A percentile compares a stretch with the other conserved stretches of the same genome.
Evolutionary conservation across 345 rosid species (phyloP).

Genomic region (Euphorbia pulcherrima): DNA sequence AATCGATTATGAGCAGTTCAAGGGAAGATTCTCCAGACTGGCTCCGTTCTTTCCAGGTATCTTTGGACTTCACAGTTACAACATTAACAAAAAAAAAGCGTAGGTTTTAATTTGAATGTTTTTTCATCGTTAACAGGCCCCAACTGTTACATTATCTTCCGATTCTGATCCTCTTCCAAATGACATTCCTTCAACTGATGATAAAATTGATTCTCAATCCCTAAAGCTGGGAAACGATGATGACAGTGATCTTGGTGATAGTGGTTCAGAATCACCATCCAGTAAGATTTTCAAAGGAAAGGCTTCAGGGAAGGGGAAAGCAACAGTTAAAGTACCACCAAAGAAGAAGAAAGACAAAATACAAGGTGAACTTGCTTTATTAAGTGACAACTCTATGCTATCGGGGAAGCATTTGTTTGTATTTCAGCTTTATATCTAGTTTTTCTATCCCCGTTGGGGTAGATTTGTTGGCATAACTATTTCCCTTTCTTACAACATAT

Average conservation of each 20-base stretch:
- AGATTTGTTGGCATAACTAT: not conserved
- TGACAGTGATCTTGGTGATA: conserved; percentile 16
- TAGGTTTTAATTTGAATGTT: not conserved
- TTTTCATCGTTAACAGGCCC: conserved; percentile 46
- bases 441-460: no score
- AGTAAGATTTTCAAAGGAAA: conserved; percentile 28
- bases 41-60: conserved; percentile 69
- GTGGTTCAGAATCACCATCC: conserved; percentile 16
- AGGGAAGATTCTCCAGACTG: conserved; percentile 81
- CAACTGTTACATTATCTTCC: conserved; percentile 47
- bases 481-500: not conserved
- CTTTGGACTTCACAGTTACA: not conserved
- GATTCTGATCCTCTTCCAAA: conserved; percentile 48
- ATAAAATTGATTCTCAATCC: conserved; percentile 27
- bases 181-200: conserved; percentile 34
- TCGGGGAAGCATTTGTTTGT: not conserved
- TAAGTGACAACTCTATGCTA: conserved; percentile 2
- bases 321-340: conserved; percentile 23
- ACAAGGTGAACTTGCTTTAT: conserved; percentile 30
- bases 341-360: conserved; percentile 30
- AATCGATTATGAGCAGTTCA: conserved; percentile 49
- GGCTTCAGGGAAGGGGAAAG: conserved; percentile 25
- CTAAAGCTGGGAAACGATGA: conserved; percentile 19
- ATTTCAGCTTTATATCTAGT: not conserved
- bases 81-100: no score